Evolutionary conservation across 768 basidiomycete species (phyloP).

Genomic region (Amanita jacksonii): DNA sequence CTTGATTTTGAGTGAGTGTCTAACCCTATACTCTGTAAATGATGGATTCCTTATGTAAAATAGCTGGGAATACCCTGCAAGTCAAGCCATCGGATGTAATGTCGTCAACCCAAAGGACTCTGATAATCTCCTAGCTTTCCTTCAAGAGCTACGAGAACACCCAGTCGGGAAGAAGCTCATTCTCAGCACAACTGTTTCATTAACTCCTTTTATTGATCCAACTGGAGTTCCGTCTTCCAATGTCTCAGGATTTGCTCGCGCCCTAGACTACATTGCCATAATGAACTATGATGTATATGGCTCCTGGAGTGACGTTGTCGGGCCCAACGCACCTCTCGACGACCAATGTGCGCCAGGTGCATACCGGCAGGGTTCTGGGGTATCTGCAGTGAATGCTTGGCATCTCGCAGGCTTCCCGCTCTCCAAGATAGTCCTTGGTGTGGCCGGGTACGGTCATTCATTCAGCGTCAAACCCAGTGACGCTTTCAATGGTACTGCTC

Average conservation of each 20-base stretch:
- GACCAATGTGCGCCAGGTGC: slow-evolving; percentile 59
- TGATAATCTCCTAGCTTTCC: slow-evolving; percentile 70
- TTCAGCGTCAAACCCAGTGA: slow-evolving; percentile 40
- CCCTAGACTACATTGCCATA: slow-evolving; percentile 44
- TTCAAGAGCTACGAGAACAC: slow-evolving; percentile 57
- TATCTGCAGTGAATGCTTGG: slow-evolving; percentile 66
- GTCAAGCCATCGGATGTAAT: slow-evolving; percentile 68
- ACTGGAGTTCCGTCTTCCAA: slow-evolving; percentile 50
- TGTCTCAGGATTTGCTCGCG: slow-evolving; percentile 62
- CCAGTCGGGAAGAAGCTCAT: slow-evolving; percentile 46
- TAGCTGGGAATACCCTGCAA: slow-evolving; percentile 85
- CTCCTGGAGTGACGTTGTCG: slow-evolving; percentile 52
- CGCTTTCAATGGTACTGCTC: slow-evolving; percentile 32
- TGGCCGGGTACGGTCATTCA: slow-evolving; percentile 78
- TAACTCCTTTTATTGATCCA: slow-evolving; percentile 30
- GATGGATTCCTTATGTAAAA: neutral
- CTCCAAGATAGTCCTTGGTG: slow-evolving; percentile 63
- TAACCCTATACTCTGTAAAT: neutral
- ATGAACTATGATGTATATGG: slow-evolving; percentile 75
- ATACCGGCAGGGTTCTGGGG: slow-evolving; percentile 65
- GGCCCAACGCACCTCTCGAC: slow-evolving; percentile 81
- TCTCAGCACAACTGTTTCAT: slow-evolving; percentile 40
- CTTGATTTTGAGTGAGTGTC: slow-evolving; percentile 41
- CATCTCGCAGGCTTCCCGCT: slow-evolving; percentile 65
- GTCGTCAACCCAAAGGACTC: slow-evolving; percentile 49